Base-by-base conservation (phyloP, 2,329 filamentous ascomycete species). In the Cercospora janseana region DNA sequence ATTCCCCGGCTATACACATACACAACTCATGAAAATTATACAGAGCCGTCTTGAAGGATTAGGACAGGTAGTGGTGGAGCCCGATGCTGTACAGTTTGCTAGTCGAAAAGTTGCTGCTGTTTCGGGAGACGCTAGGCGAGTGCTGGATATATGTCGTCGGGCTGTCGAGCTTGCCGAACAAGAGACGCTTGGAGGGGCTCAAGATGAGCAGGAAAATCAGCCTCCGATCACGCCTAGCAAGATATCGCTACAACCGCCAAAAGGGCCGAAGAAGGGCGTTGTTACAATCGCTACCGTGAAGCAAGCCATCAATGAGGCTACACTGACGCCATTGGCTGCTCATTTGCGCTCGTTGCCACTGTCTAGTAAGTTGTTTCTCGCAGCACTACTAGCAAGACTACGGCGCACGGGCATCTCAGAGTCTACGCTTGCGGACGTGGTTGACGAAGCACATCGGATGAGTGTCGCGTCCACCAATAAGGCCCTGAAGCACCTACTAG, bases 11-110 rank as follows among this genome's bases (percentile, higher is more conserved):
- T 98, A 98, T 70, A 96, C 90, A 50, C 91, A 98, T 69, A 90
- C 93, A 52, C 93, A 98, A 70, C 79, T 98, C 31, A 95, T 97
- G 87, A 87, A 86, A 60, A 98, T 98, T 64, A 96, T 98, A 57
- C 86, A 92, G 64, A 95, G 90, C n/a, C 86, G 93, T 23, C 79
- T 98, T 2, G 83, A 89, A 65, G 89, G 88, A 46, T 88, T 97
- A 0, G 90, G 89, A 20, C 56, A 64, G 50, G 84, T 91, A 59
- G 86, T 98, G 35, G 92, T 98, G 31, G 89, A 96, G 54, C 76
- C 88, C 1, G 93, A 98, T 64, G 94, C 93, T 10, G 81, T 98
- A 42, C 92, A 97, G 70, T 98, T 98, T 65, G 93, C 93, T 3
- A 92, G 88, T 61, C 83, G 93, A 54, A 98, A 98, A 72, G 93